Base-by-base conservation (phyloP, 805 yeast species). In the Kodamaea jinghongensis region DNA sequence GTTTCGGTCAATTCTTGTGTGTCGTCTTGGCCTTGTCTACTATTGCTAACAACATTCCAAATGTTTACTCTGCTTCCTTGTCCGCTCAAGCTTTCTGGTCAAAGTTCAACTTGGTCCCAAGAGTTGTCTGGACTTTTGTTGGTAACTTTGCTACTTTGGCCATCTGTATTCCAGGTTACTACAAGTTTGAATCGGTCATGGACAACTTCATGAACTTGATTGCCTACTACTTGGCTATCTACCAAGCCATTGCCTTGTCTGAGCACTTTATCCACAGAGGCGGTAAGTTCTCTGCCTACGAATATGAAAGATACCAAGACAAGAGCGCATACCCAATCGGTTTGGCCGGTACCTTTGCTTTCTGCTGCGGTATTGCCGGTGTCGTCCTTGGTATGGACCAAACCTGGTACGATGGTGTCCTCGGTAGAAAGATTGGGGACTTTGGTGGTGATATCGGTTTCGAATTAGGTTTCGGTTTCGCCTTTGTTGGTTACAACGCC, bases 31-130 rank as follows among this genome's bases (percentile, higher is more conserved):
- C 95, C n/a, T 66, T 90, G 48, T 86, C 96, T 26, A 87, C 96
- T 17, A 83, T 90, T 43, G 82, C 96, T 49, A 88, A 87, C 73
- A 89, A 88, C 70, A 79, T 88, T 61, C 96, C 96, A 63, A 89
- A 88, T 71, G 81, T 88, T 85, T 90, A 90, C 72, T 86, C 96
- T 16, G 78, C 88, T 54, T 90, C 88, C 28, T 73, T 90, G 55
- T 81, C 89, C 49, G 88, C 89, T 22, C 97, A 89, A 68, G 79
- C 93, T 33, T 67, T 85, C 52, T 85, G 90, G 84, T 77, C 83
- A 41, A 78, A 78, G 47, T 76, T 88, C 56, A 71, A 79, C 32
- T 76, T 70, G 55, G 70, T 90, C 44, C 96, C 96, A 56, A 79
- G 96, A 73, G 75, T 83, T 36, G 48, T 81, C 34, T 89, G 96